Evolutionary conservation across 1,284 basidiomycete genomes (phyloP).

Genomic region (Leccinum brunneo-olivaceum): DNA sequence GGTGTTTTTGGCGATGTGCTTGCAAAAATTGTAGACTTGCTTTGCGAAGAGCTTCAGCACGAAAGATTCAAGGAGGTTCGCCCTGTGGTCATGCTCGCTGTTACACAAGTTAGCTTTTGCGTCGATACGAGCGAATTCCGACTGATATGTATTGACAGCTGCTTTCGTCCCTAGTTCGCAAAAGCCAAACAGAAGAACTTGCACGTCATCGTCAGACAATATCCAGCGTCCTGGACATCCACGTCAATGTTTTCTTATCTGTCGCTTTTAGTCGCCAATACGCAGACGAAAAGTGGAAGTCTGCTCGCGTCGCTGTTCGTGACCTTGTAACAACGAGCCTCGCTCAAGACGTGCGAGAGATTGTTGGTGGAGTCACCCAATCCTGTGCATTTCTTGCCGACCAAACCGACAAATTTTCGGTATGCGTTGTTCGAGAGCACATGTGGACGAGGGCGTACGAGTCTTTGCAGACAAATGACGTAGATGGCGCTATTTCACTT

Average conservation of each 20-base stretch:
- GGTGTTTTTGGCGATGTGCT: constrained; percentile 59
- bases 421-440: constrained; percentile 42
- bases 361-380: constrained; percentile 34
- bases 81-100: constrained; percentile 52
- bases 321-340: constrained; percentile 42
- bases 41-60: constrained; percentile 75
- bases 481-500: constrained; percentile 49
- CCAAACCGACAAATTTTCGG: constrained; percentile 19
- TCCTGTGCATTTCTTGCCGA: constrained; percentile 37
- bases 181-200: constrained; percentile 29
- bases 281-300: constrained; percentile 43
- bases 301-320: constrained; percentile 41
- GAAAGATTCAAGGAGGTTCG: constrained; percentile 55
- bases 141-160: constrained; percentile 22
- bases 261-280: constrained; percentile 53
- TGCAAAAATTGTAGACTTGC: constrained; percentile 61
- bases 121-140: neutral
- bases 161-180: constrained; percentile 26
- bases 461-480: constrained; percentile 50
- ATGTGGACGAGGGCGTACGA: constrained; percentile 69
- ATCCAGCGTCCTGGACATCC: constrained; percentile 47
- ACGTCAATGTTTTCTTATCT: constrained; percentile 49
- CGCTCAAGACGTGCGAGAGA: constrained; percentile 38
- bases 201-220: constrained; percentile 28
- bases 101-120: constrained; percentile 49